Conservation (phyloP, 2,329 filamentous ascomycete species). For the Tolypocladium endophyticum region DNA sequence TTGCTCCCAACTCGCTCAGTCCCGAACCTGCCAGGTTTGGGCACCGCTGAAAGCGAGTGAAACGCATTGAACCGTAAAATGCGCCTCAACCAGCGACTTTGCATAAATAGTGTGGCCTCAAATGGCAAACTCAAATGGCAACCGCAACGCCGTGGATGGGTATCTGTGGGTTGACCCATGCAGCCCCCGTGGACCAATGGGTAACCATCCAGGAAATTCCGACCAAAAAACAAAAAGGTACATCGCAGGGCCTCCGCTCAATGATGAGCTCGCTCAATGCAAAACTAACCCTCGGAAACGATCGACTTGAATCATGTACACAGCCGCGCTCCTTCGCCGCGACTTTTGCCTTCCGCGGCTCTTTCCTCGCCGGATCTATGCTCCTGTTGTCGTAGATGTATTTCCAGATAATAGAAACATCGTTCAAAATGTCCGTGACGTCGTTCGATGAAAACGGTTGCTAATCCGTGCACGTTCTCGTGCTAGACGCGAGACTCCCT, state of each 20-base stretch:
- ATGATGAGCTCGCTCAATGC: constrained; percentile 7
- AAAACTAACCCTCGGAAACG: constrained; percentile 9
- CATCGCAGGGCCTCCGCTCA: constrained; percentile 3
- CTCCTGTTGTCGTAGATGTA: constrained; percentile 6
- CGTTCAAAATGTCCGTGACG: constrained; percentile 2
- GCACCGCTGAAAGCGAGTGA: constrained; percentile 4
- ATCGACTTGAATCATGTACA: constrained; percentile 18
- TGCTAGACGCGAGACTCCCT: background rate
- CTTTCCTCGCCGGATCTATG: constrained; percentile 9
- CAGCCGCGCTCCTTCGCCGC: constrained; percentile 7
- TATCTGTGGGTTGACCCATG: constrained; percentile 15
- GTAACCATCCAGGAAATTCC: constrained; percentile 1
- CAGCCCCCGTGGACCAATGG: background rate
- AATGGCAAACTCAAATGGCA: background rate
- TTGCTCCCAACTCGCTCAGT: background rate
- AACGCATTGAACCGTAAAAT: constrained; percentile 10
- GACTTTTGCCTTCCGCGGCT: constrained; percentile 5
- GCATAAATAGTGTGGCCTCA: constrained; percentile 7
- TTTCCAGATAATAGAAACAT: constrained; percentile 1
- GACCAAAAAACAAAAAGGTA: constrained; percentile 1
- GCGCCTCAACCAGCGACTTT: constrained; percentile 5
- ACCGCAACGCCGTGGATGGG: constrained; percentile 13
- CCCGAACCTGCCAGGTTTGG: background rate
- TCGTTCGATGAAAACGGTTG: background rate
- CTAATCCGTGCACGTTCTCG: background rate